Base-by-base conservation (phyloP, 2,329 filamentous ascomycete genomes). In the Aspergillus oerlinghausenensis region DNA sequence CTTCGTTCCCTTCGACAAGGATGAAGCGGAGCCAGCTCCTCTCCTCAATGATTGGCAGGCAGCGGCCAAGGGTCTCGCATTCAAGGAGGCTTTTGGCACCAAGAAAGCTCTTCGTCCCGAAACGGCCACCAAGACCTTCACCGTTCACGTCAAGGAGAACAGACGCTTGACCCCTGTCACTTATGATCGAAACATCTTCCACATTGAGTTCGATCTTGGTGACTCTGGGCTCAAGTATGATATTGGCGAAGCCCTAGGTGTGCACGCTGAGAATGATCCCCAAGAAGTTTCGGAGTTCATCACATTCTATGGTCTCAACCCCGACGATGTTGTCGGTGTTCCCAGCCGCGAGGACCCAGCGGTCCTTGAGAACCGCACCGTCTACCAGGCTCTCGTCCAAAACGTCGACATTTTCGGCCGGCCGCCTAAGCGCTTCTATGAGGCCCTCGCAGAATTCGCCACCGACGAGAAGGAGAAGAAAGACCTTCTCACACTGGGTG, bases 111-210 rank as follows among this genome's bases (percentile, higher is more conserved):
- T 99, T 43, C 89, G 94, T 54, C 94, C 94, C 10, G 94, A 99
- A 68, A 80, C 96, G 54, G 79, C 88, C 9, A 86, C 90, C 69
- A 92, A 93, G 83, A 97, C 93, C 1, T 87, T 84, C 67, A 90
- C 91, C 45, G 88, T 97, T 54, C 88, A 86, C 54, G 92, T 99
- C 75, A 91, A 95, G 80, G 94, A 97, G 80, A 97, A 96, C 79
- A 90, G 94, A 60, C 87, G 94, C 62, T 84, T 99, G 55, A 99
- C 94, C 0, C 94, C 94, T 3, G 68, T 77, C 25, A 88, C 87
- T 32, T 99, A 99, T 72, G 92, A 97, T 75, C 91, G 94, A 66
- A 97, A 99, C 82, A 97, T 99, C 76, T 99, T 99, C 88, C 94
- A 99, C 79, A 97, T 99, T 61, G 94, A 99, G 77, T 99, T 99